A percentile compares a stretch with the other conserved stretches of the same genome.
Conservation (phyloP, 192 early-diverging fungal genomes). For the Umbelopsis vinacea region DNA sequence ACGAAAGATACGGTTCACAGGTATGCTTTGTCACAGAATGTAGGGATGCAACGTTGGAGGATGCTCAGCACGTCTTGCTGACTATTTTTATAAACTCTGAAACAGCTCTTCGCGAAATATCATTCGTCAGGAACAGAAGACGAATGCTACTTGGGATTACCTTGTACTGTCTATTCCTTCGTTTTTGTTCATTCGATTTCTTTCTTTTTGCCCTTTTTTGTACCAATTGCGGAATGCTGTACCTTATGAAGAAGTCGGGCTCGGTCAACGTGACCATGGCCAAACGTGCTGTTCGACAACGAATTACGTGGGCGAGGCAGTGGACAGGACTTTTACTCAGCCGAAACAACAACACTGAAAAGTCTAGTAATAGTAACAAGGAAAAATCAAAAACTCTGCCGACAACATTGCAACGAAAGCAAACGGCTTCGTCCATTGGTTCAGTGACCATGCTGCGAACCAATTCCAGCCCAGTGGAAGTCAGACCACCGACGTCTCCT, state of each 20-base stretch:
- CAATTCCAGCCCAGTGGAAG: background rate
- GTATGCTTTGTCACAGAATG: slow-evolving; percentile 25
- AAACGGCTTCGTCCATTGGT: background rate
- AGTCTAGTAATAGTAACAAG: background rate
- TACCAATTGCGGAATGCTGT: slow-evolving; percentile 54
- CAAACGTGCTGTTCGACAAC: slow-evolving; percentile 54
- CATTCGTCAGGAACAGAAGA: slow-evolving; percentile 53
- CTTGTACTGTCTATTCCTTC: slow-evolving; percentile 44
- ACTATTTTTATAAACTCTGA: background rate
- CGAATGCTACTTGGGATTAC: slow-evolving; percentile 50
- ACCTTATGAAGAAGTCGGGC: slow-evolving; percentile 58
- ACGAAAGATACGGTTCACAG: slow-evolving; percentile 38
- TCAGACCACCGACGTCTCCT: background rate
- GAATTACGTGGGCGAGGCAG: slow-evolving; percentile 56
- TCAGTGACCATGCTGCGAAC: background rate
- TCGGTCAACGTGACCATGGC: slow-evolving; percentile 60
- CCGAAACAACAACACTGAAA: slow-evolving; percentile 1
- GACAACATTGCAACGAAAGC: background rate
- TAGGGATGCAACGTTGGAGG: no score
- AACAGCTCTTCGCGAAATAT: slow-evolving; percentile 50
- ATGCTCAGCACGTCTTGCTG: background rate
- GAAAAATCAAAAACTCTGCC: background rate
- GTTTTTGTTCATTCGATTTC: slow-evolving; percentile 55
- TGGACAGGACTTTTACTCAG: slow-evolving; percentile 55
- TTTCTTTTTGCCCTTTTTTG: slow-evolving; percentile 51